Evolutionary conservation across 495 filamentous ascomycete genomes (phyloP), one percentile per base, ranked within the genome.

Genomic region (Penicillium goetzii): DNA sequence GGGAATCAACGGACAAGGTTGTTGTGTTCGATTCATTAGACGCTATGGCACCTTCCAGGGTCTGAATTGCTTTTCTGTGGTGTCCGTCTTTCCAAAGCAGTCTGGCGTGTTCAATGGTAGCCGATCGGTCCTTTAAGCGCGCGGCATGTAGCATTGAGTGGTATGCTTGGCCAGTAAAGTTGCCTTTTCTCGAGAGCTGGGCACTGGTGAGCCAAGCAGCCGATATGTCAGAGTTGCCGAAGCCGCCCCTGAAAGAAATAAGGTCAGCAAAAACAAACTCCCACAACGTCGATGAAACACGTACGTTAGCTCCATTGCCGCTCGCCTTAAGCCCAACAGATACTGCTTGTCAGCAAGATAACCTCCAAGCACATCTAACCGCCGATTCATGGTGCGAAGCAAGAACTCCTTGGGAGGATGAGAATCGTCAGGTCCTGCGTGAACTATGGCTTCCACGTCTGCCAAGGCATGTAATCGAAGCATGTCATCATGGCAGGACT

Each of bases 21-120:
- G 80, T 66, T 23, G 79, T 75, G 60, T 78, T 76, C 64, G 92
- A 92, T 26, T 89, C 84, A 66, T 91, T 90, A 30, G 82, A 86
- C 58, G 83, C 81, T 67, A 98, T 96, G 34, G 93, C 93, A 33
- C 90, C 87, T 72, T 95, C 86, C 19, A 99, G 80, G 11, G 85
- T 89, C 66, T 96, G 92, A 63, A 99, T 98, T 17, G 96, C 96
- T 77, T 97, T 97, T 52, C 93, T 87, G 70, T 97, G 92, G 70
- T 97, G 88, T 7, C 92, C 92, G 73, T 96, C 92, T 68, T 90
- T 92, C 92, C 95, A 98, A n/a, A 98, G 78, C 45, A 98, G 84
- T 56, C 90, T 84, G 8, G 95, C 91, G 74, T 99, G 92, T 71
- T 99, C 96, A 63, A 97, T 92, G 36, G 89, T 92, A 40, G 95